These are phyloP conservation scores for Cymbidium sinense DNA, from an alignment of 106 monocot genomes.

Conservation along the genomic window DNA sequence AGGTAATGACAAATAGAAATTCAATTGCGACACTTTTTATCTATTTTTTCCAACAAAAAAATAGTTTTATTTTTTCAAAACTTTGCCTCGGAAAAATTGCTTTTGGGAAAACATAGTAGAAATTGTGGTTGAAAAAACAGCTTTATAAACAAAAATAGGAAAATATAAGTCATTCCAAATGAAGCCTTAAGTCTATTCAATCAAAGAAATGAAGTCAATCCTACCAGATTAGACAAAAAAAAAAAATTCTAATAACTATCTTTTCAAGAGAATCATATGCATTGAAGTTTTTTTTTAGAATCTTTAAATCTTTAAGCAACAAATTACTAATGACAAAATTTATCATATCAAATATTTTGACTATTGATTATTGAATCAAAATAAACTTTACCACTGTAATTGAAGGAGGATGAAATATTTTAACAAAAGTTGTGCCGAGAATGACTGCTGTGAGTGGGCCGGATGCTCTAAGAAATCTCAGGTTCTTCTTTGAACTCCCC, in stretches of 20 bases:
- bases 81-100: no score
- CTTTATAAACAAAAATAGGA: no score
- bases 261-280: background rate
- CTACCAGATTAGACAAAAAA: background rate
- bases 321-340: background rate
- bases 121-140: no score
- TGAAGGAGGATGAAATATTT: conserved; percentile 88
- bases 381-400: conserved; percentile 68
- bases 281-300: background rate
- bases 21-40: no score
- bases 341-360: background rate
- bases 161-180: no score
- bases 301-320: background rate
- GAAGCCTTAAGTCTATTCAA: background rate
- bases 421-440: conserved; percentile 74
- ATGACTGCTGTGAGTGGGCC: conserved; percentile 92
- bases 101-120: no score
- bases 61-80: no score
- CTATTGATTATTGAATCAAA: conserved; percentile 4
- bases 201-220: background rate
- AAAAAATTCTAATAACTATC: background rate
- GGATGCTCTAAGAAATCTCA: conserved; percentile 61
- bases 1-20: no score
- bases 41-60: no score
- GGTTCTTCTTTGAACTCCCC: conserved; percentile 74